Percentiles rank a stretch among this genome's conserved stretches.
Conservation (phyloP, 2,329 filamentous ascomycete species). For the Epichloe sibirici region DNA sequence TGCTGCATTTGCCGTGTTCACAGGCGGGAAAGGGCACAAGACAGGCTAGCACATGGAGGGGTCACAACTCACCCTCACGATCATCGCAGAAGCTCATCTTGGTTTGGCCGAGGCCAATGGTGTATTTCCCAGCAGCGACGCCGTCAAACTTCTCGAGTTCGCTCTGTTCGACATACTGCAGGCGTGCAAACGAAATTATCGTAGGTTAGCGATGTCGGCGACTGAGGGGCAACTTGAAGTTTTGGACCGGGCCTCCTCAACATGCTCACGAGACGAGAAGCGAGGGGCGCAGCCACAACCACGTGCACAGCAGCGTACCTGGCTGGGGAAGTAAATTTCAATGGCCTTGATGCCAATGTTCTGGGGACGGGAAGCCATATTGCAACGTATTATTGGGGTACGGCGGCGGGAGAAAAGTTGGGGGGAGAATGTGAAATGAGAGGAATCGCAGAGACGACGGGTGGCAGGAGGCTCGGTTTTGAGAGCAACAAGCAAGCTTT, state of each 20-base stretch:
- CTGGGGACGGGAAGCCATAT: constrained; percentile 65
- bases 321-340: constrained; percentile 77
- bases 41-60: constrained; percentile 6
- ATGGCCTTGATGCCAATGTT: constrained; percentile 92
- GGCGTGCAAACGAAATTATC: constrained; percentile 1
- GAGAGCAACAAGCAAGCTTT: not conserved
- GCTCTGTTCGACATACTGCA: constrained; percentile 69
- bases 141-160: constrained; percentile 83
- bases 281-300: constrained; percentile 2
- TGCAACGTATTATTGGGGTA: constrained; percentile 11
- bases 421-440: not conserved
- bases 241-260: not conserved
- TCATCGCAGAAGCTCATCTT: constrained; percentile 91
- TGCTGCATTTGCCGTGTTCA: not conserved
- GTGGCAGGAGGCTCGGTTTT: constrained; percentile 6
- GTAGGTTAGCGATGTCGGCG: constrained; percentile 16
- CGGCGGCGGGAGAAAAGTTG: not conserved
- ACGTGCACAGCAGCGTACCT: constrained; percentile 43
- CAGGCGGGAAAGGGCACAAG: not conserved
- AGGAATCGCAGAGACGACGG: not conserved
- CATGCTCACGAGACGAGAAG: not conserved
- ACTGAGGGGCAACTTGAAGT: constrained; percentile 5
- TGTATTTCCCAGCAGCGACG: constrained; percentile 73
- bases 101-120: constrained; percentile 80
- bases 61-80: constrained; percentile 54